Evolutionary conservation across 768 basidiomycete genomes (phyloP).

Genomic region (Kwoniella pini): DNA sequence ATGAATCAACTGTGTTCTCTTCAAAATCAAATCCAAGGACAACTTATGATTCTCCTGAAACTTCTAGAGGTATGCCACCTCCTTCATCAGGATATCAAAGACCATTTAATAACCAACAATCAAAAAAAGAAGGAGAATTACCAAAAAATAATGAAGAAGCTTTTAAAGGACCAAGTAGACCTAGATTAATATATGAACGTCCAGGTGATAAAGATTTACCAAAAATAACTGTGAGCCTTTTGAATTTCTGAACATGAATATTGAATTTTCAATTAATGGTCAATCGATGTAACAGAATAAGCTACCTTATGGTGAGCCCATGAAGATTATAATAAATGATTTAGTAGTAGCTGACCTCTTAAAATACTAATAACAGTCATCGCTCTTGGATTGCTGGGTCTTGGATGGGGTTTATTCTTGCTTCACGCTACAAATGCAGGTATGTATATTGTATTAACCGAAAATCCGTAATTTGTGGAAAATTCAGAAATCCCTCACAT

Average conservation of each 20-base stretch:
- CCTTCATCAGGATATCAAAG: background rate
- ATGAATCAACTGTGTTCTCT: slow-evolving; percentile 38
- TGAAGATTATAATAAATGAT: no score
- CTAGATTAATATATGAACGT: slow-evolving; percentile 49
- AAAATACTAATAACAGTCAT: slow-evolving; percentile 21
- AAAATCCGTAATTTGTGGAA: no score
- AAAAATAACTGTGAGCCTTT: slow-evolving; percentile 33
- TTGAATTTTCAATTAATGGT: background rate
- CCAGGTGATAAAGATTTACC: slow-evolving; percentile 47
- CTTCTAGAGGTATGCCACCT: slow-evolving; percentile 30
- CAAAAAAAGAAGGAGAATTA: no score
- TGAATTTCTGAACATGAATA: background rate
- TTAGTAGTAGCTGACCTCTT: slow-evolving; percentile 2
- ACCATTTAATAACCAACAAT: background rate
- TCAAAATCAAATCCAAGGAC: slow-evolving; percentile 37
- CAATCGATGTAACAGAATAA: slow-evolving; percentile 20
- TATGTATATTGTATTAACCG: slow-evolving; percentile 5
- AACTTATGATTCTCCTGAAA: slow-evolving; percentile 40
- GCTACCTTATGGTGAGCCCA: slow-evolving; percentile 28
- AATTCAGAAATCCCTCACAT: no score
- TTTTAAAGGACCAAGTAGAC: slow-evolving; percentile 49
- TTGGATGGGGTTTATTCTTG: slow-evolving; percentile 42
- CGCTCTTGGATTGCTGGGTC: slow-evolving; percentile 28
- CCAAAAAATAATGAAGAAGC: slow-evolving; percentile 17
- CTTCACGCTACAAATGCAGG: slow-evolving; percentile 43